Evolutionary conservation across 306 rosid species (phyloP).

Genomic region (Lablab purpureus): DNA sequence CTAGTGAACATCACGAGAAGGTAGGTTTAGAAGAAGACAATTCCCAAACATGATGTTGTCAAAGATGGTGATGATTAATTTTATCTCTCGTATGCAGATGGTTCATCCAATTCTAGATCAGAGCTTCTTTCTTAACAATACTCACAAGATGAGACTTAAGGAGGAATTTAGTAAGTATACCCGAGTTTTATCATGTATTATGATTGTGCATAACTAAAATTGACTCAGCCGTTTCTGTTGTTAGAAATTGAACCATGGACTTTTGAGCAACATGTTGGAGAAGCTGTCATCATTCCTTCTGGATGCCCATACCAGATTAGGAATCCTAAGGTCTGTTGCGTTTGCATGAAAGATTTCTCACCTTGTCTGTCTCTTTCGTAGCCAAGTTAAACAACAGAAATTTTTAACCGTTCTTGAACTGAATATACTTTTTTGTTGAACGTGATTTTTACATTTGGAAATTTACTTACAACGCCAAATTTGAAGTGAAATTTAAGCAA

Average conservation of each 20-base stretch:
- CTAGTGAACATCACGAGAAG: constrained; percentile 56
- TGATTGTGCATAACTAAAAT: constrained; percentile 35
- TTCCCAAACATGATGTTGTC: constrained; percentile 28
- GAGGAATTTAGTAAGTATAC: constrained; percentile 81
- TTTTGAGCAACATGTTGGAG: constrained; percentile 90
- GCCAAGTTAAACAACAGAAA: constrained; percentile 6
- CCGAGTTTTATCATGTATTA: constrained; percentile 24
- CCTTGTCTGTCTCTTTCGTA: not conserved
- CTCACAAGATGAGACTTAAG: constrained; percentile 85
- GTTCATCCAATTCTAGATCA: constrained; percentile 92
- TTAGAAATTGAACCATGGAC: constrained; percentile 98
- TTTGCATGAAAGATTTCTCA: constrained; percentile 21
- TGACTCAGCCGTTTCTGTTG: constrained; percentile 35
- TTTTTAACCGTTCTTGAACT: constrained; percentile 25
- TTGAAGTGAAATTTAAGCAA: constrained; percentile 21
- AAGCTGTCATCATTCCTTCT: constrained; percentile 97
- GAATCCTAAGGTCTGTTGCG: constrained; percentile 76
- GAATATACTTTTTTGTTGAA: constrained; percentile 6
- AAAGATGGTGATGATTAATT: constrained; percentile 24
- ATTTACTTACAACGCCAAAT: not conserved
- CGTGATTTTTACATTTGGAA: constrained; percentile 28
- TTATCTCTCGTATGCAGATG: constrained; percentile 65
- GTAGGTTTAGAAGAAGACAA: constrained; percentile 56
- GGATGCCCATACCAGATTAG: constrained; percentile 98
- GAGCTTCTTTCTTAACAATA: constrained; percentile 72